Evolutionary conservation across 352 stramenopile genomes (phyloP).

Genomic region (Phytophthora sp.): DNA sequence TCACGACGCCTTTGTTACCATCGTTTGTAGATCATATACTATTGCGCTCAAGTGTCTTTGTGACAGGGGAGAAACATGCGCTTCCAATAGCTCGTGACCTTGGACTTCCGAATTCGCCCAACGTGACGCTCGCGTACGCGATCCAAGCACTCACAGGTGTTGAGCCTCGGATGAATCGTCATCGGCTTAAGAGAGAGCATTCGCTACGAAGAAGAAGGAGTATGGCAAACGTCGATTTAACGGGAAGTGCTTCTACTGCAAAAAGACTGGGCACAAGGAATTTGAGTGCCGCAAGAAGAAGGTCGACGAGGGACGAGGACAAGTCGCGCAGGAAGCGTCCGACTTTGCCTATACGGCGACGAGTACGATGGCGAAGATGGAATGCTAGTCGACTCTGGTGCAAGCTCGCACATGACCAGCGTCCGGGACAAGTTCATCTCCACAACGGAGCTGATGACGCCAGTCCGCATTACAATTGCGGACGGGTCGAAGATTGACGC

Average conservation of each 20-base stretch:
- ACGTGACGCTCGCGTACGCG: too few relatives aligned
- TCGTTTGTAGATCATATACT: too few relatives aligned
- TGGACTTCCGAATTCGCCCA: too few relatives aligned
- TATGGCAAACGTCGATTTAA: constrained; percentile 3
- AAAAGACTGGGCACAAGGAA: constrained; percentile 14
- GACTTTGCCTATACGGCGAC: constrained; percentile 3
- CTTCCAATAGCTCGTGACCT: too few relatives aligned
- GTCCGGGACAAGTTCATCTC: constrained; percentile 16
- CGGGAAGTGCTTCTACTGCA: constrained; percentile 24
- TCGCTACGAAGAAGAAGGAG: constrained; percentile 10
- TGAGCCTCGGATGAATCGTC: constrained; percentile 10
- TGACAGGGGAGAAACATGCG: too few relatives aligned
- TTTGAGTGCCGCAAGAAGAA: constrained; percentile 14
- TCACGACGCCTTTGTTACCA: too few relatives aligned
- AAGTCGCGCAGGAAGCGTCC: not conserved
- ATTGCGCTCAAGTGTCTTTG: too few relatives aligned
- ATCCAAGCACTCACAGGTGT: constrained; percentile 7
- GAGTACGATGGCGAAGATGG: not conserved
- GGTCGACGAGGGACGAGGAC: not conserved
- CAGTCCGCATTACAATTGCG: constrained; percentile 13
- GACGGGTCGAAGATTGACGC: constrained; percentile 23
- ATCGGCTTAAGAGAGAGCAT: constrained; percentile 13
- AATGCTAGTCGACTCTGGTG: constrained; percentile 23
- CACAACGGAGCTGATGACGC: constrained; percentile 13
- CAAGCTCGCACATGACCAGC: constrained; percentile 22